phyloP scores from a whole-genome alignment of 495 filamentous ascomycete species.

The Penicillium herquei region DNA sequence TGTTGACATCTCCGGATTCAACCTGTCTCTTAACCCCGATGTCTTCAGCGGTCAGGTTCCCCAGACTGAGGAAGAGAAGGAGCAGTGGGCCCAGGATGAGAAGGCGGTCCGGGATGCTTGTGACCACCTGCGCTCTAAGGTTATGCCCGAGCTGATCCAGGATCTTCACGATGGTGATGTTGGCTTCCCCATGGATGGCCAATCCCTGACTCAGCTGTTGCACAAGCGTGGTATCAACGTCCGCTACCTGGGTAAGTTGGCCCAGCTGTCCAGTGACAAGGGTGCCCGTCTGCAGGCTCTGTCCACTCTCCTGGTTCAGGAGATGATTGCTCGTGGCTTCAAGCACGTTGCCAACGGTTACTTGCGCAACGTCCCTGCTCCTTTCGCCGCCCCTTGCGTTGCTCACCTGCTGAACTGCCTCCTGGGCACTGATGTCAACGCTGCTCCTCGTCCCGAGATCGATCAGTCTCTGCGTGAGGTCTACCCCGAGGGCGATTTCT shows the following conservation, averaged over 20 bases:
- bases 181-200: conserved; percentile 96
- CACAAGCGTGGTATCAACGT: conserved; percentile 98
- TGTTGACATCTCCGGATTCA: conserved; percentile 82
- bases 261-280: conserved; percentile 61
- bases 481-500: conserved; percentile 80
- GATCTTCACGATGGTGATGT: conserved; percentile 91
- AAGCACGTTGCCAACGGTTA: conserved; percentile 86
- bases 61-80: conserved; percentile 86
- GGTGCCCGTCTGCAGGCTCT: conserved; percentile 74
- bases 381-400: conserved; percentile 71
- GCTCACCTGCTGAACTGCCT: conserved; percentile 94
- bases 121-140: conserved; percentile 67
- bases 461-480: conserved; percentile 70
- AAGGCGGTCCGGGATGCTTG: conserved; percentile 82
- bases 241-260: conserved; percentile 86
- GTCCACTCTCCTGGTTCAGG: conserved; percentile 72
- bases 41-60: conserved; percentile 90
- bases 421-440: conserved; percentile 73
- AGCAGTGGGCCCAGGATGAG: conserved; percentile 81
- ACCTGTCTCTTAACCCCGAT: conserved; percentile 89
- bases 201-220: conserved; percentile 81
- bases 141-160: conserved; percentile 72
- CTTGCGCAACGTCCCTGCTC: conserved; percentile 74
- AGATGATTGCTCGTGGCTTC: conserved; percentile 91
- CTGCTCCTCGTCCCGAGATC: conserved; percentile 69